Evolutionary conservation across 768 basidiomycete genomes (phyloP).

Genomic region (Exsudoporus frostii): DNA sequence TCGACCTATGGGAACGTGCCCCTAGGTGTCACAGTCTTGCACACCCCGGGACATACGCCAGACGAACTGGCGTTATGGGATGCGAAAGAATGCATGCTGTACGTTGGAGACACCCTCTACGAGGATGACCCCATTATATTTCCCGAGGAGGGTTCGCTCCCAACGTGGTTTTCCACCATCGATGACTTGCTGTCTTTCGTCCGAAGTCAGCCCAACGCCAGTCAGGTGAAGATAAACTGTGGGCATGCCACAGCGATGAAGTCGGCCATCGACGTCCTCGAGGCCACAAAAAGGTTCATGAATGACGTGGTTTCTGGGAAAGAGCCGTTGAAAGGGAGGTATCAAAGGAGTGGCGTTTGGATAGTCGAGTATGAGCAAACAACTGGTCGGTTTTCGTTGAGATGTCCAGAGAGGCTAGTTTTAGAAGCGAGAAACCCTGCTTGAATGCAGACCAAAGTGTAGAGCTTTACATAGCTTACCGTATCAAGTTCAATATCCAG

Average conservation of each 20-base stretch:
- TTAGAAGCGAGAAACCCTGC: slow-evolving; percentile 31
- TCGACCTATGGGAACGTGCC: slow-evolving; percentile 16
- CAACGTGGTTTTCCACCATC: slow-evolving; percentile 45
- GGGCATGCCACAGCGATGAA: slow-evolving; percentile 47
- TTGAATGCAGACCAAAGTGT: background rate
- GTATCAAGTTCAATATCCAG: background rate
- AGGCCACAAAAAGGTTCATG: slow-evolving; percentile 43
- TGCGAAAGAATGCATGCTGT: slow-evolving; percentile 46
- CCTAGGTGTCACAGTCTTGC: slow-evolving; percentile 43
- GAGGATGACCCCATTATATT: slow-evolving; percentile 56
- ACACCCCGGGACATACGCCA: slow-evolving; percentile 58
- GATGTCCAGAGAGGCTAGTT: slow-evolving; percentile 49
- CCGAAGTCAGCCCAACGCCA: slow-evolving; percentile 18
- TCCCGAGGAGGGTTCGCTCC: slow-evolving; percentile 51
- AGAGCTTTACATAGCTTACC: background rate
- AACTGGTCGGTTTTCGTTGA: slow-evolving; percentile 41
- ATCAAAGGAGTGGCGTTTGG: slow-evolving; percentile 34
- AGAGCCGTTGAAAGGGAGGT: slow-evolving; percentile 35
- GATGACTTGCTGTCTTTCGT: slow-evolving; percentile 44
- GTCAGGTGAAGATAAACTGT: slow-evolving; percentile 42
- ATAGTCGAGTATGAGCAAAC: slow-evolving; percentile 44
- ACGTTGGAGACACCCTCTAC: slow-evolving; percentile 56
- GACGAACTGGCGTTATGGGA: slow-evolving; percentile 58
- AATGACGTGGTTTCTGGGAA: slow-evolving; percentile 42
- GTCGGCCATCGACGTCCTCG: slow-evolving; percentile 46